Conservation (phyloP, 768 basidiomycete species). For the Serendipita vermifera region DNA sequence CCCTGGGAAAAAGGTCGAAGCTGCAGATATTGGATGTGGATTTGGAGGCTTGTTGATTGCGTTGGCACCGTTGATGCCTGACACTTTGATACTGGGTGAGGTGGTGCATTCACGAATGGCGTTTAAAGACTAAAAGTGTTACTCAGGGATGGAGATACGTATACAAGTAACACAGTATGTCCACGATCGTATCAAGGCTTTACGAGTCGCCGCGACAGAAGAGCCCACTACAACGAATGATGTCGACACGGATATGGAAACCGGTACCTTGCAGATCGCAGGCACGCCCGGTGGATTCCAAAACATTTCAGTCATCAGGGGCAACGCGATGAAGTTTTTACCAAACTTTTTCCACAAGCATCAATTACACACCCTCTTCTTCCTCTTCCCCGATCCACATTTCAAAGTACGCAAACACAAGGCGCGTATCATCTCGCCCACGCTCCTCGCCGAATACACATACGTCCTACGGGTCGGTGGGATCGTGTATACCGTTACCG, state of each 20-base stretch:
- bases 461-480: slow-evolving; percentile 89
- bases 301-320: slow-evolving; percentile 87
- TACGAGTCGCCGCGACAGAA: slow-evolving; percentile 43
- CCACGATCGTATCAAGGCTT: slow-evolving; percentile 82
- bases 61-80: slow-evolving; percentile 81
- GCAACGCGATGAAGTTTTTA: slow-evolving; percentile 97
- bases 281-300: slow-evolving; percentile 41
- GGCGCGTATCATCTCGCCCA: slow-evolving; percentile 94
- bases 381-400: slow-evolving; percentile 97
- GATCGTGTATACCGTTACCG: slow-evolving; percentile 94
- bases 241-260: neutral
- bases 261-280: neutral
- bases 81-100: slow-evolving; percentile 85
- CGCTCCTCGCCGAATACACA: slow-evolving; percentile 95
- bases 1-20: slow-evolving; percentile 62
- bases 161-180: slow-evolving; percentile 95
- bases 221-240: neutral
- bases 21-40: slow-evolving; percentile 95
- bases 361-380: slow-evolving; percentile 87
- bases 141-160: slow-evolving; percentile 87
- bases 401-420: slow-evolving; percentile 98
- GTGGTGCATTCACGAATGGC: slow-evolving; percentile 16
- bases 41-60: slow-evolving; percentile 88
- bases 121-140: slow-evolving; percentile 2
- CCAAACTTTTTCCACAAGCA: slow-evolving; percentile 90